These are phyloP conservation scores for Mallotus nudiflorus DNA, from an alignment of 345 rosid genomes.

Conservation along the genomic window DNA sequence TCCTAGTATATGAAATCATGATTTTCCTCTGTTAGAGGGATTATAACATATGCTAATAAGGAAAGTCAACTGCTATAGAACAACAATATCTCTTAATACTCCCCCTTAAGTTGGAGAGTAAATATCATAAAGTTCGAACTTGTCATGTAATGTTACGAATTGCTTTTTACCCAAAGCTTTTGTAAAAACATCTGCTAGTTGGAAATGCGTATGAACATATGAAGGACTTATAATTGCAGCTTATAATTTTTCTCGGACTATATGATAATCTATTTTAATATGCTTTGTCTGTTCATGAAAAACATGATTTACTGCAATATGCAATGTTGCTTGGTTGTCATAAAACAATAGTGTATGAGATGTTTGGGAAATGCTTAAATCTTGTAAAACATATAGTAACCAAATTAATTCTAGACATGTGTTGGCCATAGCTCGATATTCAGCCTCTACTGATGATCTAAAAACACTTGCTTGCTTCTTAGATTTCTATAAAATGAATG, in stretches of 20 bases:
- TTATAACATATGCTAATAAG: no score
- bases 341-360: no score
- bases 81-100: no score
- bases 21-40: no score
- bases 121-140: no score
- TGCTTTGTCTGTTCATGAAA: neutral
- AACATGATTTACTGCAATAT: no score
- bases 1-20: no score
- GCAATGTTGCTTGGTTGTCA: no score
- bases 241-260: constrained; percentile 3
- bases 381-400: neutral
- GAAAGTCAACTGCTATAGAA: no score
- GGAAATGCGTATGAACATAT: neutral
- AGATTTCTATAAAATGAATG: neutral
- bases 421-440: neutral
- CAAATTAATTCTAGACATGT: neutral
- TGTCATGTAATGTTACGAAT: neutral
- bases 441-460: neutral
- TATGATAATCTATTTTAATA: neutral
- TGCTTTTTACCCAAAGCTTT: neutral
- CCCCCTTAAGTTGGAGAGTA: no score
- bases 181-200: neutral
- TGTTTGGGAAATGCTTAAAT: neutral
- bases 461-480: neutral
- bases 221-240: neutral